Evolutionary conservation across 2,329 filamentous ascomycete species (phyloP).

Genomic region (Grosmannia clavigera): DNA sequence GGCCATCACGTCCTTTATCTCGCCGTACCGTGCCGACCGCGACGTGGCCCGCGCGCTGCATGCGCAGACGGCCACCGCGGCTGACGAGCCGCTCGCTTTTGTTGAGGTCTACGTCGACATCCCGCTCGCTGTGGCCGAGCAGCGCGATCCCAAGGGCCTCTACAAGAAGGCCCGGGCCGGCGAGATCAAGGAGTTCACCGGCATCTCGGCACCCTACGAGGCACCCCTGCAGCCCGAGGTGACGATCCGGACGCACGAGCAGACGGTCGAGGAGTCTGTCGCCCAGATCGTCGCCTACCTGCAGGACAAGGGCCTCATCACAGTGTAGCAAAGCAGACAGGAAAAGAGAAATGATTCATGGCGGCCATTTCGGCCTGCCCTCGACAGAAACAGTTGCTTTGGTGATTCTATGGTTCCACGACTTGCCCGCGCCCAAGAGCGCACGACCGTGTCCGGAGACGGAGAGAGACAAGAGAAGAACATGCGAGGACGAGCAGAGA

Average conservation of each 20-base stretch:
- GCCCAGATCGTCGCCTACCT: constrained; percentile 72
- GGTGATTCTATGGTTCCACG: neutral
- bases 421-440: no score
- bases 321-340: neutral
- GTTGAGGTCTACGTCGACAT: constrained; percentile 92
- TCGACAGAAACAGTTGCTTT: neutral
- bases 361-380: no score
- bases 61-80: constrained; percentile 36
- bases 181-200: constrained; percentile 95
- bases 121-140: constrained; percentile 80
- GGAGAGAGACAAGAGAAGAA: neutral
- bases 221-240: constrained; percentile 77
- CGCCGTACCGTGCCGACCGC: constrained; percentile 80
- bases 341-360: neutral
- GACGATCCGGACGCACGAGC: constrained; percentile 69
- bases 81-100: constrained; percentile 67
- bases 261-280: constrained; percentile 80
- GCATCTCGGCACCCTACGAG: constrained; percentile 91
- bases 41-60: constrained; percentile 73
- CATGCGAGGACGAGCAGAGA: neutral
- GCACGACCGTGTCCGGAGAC: no score
- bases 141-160: constrained; percentile 91
- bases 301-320: constrained; percentile 50
- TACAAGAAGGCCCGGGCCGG: constrained; percentile 95
- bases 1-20: constrained; percentile 93